Evolutionary conservation across 1,284 basidiomycete species (phyloP).

Genomic region (Melampsora americana): DNA sequence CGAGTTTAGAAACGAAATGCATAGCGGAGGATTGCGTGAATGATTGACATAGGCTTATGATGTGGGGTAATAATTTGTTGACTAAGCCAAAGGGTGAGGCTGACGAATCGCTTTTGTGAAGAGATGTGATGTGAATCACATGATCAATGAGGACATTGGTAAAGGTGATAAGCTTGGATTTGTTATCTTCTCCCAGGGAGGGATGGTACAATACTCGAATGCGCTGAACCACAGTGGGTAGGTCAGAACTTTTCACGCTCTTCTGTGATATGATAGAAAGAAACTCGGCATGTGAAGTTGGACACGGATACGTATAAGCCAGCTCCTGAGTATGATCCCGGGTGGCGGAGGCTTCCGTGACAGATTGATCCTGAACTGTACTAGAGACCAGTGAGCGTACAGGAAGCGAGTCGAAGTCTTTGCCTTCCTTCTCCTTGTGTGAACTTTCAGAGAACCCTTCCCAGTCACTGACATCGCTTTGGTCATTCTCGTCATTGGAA

Average conservation of each 20-base stretch:
- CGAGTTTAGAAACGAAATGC: constrained; percentile 76
- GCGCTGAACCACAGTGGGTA: constrained; percentile 81
- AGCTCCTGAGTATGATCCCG: constrained; percentile 59
- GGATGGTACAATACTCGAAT: constrained; percentile 88
- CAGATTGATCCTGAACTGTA: constrained; percentile 46
- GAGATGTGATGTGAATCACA: constrained; percentile 67
- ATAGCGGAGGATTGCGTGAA: constrained; percentile 78
- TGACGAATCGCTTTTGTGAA: constrained; percentile 58
- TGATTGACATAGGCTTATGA: constrained; percentile 72
- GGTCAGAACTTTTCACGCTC: constrained; percentile 62
- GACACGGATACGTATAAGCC: constrained; percentile 89
- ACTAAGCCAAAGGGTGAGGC: constrained; percentile 64
- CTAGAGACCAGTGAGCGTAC: constrained; percentile 31
- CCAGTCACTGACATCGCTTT: constrained; percentile 53
- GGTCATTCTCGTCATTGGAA: constrained; percentile 58
- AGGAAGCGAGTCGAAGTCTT: constrained; percentile 47
- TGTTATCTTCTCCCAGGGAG: constrained; percentile 84
- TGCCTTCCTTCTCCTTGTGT: constrained; percentile 45
- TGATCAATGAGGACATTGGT: constrained; percentile 86
- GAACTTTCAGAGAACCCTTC: constrained; percentile 50
- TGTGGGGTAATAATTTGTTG: constrained; percentile 72
- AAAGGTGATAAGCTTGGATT: constrained; percentile 82
- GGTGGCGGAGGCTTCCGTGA: neutral
- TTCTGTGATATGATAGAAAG: constrained; percentile 72
- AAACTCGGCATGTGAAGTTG: constrained; percentile 79